Base-by-base conservation (phyloP, 768 basidiomycete species). In the Lentinula boryana region DNA sequence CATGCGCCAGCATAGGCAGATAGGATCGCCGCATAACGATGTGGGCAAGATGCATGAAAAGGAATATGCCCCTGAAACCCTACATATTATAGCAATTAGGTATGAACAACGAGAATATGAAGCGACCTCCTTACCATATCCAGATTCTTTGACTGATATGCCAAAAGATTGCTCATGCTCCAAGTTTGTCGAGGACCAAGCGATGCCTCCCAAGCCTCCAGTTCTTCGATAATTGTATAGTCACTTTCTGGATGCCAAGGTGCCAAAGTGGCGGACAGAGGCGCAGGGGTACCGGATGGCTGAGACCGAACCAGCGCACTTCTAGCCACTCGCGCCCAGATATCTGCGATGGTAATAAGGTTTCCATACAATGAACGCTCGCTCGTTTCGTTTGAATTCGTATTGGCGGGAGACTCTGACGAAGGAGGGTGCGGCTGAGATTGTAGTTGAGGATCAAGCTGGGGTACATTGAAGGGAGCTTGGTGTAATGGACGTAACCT, bases 261-360 rank as follows among this genome's bases (percentile, higher is more conserved):
- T 13, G 58, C 62, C 21, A 60, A 15, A 43, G 33, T 57, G 27
- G 48, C 46, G n/a, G 43, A 49, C 5, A n/a, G 18, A 23, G 59
- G 49, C 0, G 38, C 51, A 38, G 58, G 48, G 38, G 33, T 38
- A 54, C 50, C 50, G 8, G 50, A 33, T 21, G 55, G 49, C 53
- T 58, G 49, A 4, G 54, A 41, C 8, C 63, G 44, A 9, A 58
- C 55, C 15, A 61, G 50, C n/a, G 63, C 60, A 36, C 62, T 55
- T 13, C 63, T 51, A 18, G 63, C 63, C 12, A 63, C 63, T 36
- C 60, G 54, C 13, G 55, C 63, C 63, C 63, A 63, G 5, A 63
- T 61, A 36, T 61, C 56, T 27, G 54, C 50, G 23, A 61, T 61
- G 5, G 46, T 57, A 27, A 63, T 43, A 5, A 63, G 49, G 16